Evolutionary conservation across 106 monocot genomes (phyloP), one percentile per base, ranked within the genome.

Genomic region (Dioscorea dumetorum): DNA sequence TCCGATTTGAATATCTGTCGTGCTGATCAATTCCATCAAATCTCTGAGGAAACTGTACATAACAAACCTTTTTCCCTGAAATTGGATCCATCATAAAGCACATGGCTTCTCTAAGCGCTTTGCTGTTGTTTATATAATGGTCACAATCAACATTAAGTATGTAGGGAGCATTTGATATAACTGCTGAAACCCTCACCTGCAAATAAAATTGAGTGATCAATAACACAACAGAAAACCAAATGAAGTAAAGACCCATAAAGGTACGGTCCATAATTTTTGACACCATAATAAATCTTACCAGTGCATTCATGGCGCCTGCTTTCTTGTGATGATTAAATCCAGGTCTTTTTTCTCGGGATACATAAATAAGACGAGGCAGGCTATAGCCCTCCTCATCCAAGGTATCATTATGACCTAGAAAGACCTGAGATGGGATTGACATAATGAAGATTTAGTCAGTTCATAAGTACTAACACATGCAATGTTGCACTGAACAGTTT

Each of bases 281-380:
- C 41, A 41, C 2, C 41, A 41, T 41, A 41, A 5, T 41, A 48
- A 50, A 54, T n/a, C 67, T 61, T 79, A 93, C 93, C 93, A 93
- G 64, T 22, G 93, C 73, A 81, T 93, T 93, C 88, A 93, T 88
- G 17, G 93, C 93, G 68, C 93, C 93, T 59, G 93, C 93, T 58
- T 93, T 93, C 60, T 93, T 93, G 66, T 93, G 93, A 61, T 93
- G 93, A 72, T 88, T 57, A 77, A 79, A 88, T 28, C 93, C 88
- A 1, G 86, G 88, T 63, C 85, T 85, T 61, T 93, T 93, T 57
- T 93, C 93, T 51, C 88, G 79, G 57, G 92, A 93, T 48, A 93
- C 85, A 74, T 93, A 93, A 21, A 93, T 69, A 20, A 93, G 70
- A n/a, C 73, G 49, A n/a, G 92, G 92, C 8, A 93, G 48, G 12